These are phyloP conservation scores for Xylaria sp. DNA, from an alignment of 2,329 filamentous ascomycete genomes.

Conservation along the genomic window DNA sequence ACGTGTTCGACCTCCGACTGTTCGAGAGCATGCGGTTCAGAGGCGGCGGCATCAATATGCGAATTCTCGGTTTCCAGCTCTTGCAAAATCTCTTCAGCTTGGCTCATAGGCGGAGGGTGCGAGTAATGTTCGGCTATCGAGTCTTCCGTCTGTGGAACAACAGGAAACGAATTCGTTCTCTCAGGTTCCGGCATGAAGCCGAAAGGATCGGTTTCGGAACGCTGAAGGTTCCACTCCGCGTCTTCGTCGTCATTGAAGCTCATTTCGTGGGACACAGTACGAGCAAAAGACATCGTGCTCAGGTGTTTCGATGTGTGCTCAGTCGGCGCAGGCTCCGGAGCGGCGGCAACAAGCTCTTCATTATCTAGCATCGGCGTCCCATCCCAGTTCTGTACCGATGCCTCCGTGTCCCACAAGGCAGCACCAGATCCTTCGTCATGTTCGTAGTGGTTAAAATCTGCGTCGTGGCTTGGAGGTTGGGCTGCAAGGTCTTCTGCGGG, in stretches of 20 bases:
- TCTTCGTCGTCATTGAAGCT: slow-evolving; percentile 69
- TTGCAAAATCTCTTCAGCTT: slow-evolving; percentile 64
- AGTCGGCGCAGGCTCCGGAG: slow-evolving; percentile 25
- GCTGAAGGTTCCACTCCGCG: slow-evolving; percentile 64
- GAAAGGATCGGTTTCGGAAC: slow-evolving; percentile 66
- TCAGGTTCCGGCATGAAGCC: slow-evolving; percentile 67
- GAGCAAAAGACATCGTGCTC: slow-evolving; percentile 71
- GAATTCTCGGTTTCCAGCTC: slow-evolving; percentile 62
- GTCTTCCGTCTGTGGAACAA: slow-evolving; percentile 58
- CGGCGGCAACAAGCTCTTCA: slow-evolving; percentile 8
- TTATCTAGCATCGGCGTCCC: slow-evolving; percentile 7
- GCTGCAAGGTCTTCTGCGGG: slow-evolving; percentile 33
- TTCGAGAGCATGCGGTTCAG: slow-evolving; percentile 50
- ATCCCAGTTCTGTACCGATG: slow-evolving; percentile 1
- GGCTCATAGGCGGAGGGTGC: slow-evolving; percentile 58
- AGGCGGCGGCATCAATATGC: slow-evolving; percentile 54
- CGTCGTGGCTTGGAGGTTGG: slow-evolving; percentile 35
- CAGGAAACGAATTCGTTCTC: slow-evolving; percentile 71
- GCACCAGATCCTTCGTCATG: slow-evolving; percentile 43
- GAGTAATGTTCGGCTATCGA: slow-evolving; percentile 44
- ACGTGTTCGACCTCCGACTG: slow-evolving; percentile 49
- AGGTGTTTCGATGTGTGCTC: slow-evolving; percentile 61
- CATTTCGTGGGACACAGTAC: slow-evolving; percentile 71
- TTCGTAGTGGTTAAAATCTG: slow-evolving; percentile 43
- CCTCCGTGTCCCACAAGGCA: slow-evolving; percentile 43